These are phyloP conservation scores for Rhododendron mucronatum DNA, from an alignment of 148 eudicot genomes.

Conservation along the genomic window DNA sequence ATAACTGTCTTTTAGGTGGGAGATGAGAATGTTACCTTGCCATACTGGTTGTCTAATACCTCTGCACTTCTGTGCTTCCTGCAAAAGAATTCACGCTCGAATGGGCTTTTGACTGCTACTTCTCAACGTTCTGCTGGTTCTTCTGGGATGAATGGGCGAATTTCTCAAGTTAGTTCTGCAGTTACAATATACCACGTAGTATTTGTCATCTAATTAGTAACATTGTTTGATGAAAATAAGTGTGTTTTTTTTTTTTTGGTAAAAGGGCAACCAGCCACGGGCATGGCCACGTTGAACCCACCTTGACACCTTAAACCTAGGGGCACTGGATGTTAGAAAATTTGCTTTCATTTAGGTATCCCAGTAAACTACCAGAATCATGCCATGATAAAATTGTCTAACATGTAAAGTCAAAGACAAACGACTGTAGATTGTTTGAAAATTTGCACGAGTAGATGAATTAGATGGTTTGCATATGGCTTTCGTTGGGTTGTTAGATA, in stretches of 20 bases:
- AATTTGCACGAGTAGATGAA: neutral
- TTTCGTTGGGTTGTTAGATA: neutral
- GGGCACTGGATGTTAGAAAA: too few relatives aligned
- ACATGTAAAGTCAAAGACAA: too few relatives aligned
- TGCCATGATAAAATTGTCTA: too few relatives aligned
- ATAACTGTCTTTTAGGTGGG: constrained; percentile 47
- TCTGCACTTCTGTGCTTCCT: constrained; percentile 89
- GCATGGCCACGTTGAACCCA: neutral
- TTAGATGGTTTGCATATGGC: neutral
- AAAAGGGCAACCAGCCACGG: neutral
- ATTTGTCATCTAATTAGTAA: neutral
- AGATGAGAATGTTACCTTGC: constrained; percentile 70
- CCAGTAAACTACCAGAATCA: too few relatives aligned
- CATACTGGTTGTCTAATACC: constrained; percentile 93
- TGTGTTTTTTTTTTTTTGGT: neutral
- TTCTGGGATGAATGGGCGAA: constrained; percentile 62
- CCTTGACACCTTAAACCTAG: neutral
- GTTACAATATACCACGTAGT: neutral
- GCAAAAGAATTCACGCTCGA: constrained; percentile 84
- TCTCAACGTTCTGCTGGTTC: constrained; percentile 67
- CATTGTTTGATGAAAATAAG: neutral
- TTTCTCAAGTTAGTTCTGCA: constrained; percentile 53
- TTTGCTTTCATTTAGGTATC: too few relatives aligned
- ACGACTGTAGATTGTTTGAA: too few relatives aligned
- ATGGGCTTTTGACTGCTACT: constrained; percentile 66